Conservation (phyloP, 1,284 basidiomycete genomes). For the Austroboletus niveus region DNA sequence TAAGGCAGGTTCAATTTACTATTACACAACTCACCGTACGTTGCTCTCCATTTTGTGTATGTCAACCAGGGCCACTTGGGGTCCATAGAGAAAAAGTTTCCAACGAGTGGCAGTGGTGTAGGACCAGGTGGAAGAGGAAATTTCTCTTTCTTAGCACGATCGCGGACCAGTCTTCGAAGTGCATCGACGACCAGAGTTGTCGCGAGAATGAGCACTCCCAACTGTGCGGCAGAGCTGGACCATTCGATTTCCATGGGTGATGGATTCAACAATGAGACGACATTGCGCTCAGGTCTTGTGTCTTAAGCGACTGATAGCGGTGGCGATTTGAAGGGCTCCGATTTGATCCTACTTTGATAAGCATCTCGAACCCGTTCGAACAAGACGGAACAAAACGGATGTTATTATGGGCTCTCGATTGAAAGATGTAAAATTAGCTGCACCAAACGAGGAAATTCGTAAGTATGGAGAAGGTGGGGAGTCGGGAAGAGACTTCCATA, state of each 20-base stretch:
- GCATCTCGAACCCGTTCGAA: too few species aligned
- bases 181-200: background rate
- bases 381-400: too few species aligned
- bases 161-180: background rate
- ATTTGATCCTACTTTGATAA: too few species aligned
- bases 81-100: conserved; percentile 8
- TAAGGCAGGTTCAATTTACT: background rate
- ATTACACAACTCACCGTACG: conserved; percentile 13
- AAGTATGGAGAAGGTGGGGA: too few species aligned
- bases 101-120: conserved; percentile 10
- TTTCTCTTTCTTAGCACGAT: background rate
- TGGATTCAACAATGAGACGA: too few species aligned
- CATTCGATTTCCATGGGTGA: background rate
- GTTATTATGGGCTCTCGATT: too few species aligned
- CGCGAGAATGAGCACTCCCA: background rate
- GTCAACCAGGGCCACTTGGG: conserved; percentile 7
- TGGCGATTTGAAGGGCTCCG: too few species aligned
- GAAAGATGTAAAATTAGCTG: too few species aligned
- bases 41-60: conserved; percentile 9
- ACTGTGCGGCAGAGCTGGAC: background rate
- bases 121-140: conserved; percentile 5
- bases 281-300: too few species aligned
- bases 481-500: too few species aligned
- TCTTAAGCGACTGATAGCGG: too few species aligned
- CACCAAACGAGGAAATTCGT: too few species aligned